Conservation (phyloP, 805 yeast species). For the Ogataea salicorniae region DNA sequence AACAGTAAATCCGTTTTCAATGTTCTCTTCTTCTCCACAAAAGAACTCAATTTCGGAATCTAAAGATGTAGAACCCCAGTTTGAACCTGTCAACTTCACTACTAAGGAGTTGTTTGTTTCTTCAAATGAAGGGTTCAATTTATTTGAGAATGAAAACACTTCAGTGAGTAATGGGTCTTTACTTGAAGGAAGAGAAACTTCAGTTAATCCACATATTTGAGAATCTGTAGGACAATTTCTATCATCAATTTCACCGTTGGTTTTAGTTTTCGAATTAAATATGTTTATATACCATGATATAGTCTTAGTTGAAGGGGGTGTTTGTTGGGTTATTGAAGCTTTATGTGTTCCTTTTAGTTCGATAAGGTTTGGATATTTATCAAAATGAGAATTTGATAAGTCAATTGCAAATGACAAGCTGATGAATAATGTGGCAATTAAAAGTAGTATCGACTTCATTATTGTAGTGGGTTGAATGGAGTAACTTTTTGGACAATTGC, state of each 20-base stretch:
- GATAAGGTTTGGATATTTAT: conserved; percentile 36
- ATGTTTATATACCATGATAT: conserved; percentile 67
- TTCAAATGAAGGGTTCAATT: conserved; percentile 32
- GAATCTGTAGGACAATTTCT: conserved; percentile 64
- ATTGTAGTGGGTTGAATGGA: background rate
- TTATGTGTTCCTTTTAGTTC: conserved; percentile 45
- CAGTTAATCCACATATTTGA: conserved; percentile 72
- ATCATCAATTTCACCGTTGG: conserved; percentile 28
- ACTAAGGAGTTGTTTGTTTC: conserved; percentile 28
- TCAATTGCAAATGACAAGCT: conserved; percentile 17
- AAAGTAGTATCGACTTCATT: background rate
- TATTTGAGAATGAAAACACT: conserved; percentile 52
- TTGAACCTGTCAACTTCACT: conserved; percentile 44
- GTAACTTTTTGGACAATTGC: too few species aligned
- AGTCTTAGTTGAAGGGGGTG: conserved; percentile 75
- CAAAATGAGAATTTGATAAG: conserved; percentile 29
- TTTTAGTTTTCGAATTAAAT: conserved; percentile 48
- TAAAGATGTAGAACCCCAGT: conserved; percentile 64
- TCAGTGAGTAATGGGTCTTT: conserved; percentile 47
- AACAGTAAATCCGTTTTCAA: conserved; percentile 24
- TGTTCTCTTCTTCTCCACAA: conserved; percentile 36
- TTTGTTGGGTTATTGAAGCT: conserved; percentile 37
- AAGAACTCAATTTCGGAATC: conserved; percentile 42
- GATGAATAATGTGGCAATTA: background rate
- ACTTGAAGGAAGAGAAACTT: conserved; percentile 43